Conservation (phyloP, 2,329 filamentous ascomycete genomes). For the Curvularia sp. region DNA sequence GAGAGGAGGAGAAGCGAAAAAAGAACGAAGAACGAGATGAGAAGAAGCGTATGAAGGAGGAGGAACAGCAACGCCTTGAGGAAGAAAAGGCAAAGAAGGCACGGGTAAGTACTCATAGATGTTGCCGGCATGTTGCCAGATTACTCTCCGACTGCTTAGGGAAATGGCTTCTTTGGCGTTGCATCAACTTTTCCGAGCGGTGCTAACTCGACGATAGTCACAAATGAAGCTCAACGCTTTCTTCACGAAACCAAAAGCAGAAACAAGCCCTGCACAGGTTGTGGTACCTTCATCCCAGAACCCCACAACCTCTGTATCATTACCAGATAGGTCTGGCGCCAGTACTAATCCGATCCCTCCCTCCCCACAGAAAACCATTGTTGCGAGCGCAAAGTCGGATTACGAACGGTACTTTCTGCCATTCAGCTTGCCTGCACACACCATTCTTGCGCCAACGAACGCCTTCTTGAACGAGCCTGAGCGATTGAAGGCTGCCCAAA, state of each 20-base stretch:
- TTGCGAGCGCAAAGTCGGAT: constrained; percentile 48
- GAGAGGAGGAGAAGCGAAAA: constrained; percentile 47
- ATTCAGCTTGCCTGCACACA: constrained; percentile 79
- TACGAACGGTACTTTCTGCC: constrained; percentile 74
- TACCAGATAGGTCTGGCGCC: constrained; percentile 28
- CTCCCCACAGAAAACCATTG: constrained; percentile 45
- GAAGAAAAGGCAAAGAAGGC: constrained; percentile 49
- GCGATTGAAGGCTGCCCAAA: constrained; percentile 35
- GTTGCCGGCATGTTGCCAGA: background rate
- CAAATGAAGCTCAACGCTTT: constrained; percentile 55
- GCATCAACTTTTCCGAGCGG: background rate
- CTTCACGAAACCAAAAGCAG: constrained; percentile 53
- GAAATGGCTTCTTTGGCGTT: background rate
- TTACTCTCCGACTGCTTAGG: background rate
- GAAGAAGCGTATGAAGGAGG: constrained; percentile 53
- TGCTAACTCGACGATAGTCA: constrained; percentile 41
- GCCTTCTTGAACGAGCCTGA: constrained; percentile 39
- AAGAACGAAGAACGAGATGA: constrained; percentile 49
- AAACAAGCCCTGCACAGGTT: constrained; percentile 35
- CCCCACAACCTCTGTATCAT: constrained; percentile 40
- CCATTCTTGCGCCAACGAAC: constrained; percentile 68
- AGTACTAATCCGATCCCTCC: constrained; percentile 39
- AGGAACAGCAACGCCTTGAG: constrained; percentile 56
- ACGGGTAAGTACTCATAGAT: constrained; percentile 44
- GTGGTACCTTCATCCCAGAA: constrained; percentile 45